These are phyloP conservation scores for Acmispon strigosus DNA, from an alignment of 306 rosid genomes.

Conservation along the genomic window DNA sequence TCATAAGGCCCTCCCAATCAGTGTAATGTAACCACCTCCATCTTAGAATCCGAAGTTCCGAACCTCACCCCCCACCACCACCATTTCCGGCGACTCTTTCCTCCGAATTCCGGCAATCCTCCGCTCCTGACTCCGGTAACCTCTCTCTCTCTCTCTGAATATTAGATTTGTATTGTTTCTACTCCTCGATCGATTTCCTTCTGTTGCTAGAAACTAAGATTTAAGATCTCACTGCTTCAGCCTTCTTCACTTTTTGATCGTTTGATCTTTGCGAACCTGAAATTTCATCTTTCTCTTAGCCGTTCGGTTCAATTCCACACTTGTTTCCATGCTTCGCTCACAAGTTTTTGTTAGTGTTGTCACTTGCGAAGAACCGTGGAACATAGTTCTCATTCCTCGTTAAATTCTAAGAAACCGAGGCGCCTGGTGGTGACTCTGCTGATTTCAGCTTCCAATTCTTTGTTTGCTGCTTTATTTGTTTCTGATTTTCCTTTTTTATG, in stretches of 20 bases:
- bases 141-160: not conserved
- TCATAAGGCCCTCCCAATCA: not conserved
- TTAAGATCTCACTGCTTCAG: constrained; percentile 10
- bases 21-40: not conserved
- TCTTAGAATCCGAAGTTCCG: not conserved
- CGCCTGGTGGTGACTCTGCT: not conserved
- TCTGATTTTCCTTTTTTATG: not conserved
- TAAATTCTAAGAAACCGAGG: not conserved
- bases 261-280: not conserved
- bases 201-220: not conserved
- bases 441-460: not conserved
- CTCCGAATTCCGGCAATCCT: not conserved
- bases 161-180: not conserved
- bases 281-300: not conserved
- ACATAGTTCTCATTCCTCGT: not conserved
- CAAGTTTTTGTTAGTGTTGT: not conserved
- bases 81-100: not conserved
- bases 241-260: not conserved
- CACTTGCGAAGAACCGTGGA: not conserved
- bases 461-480: not conserved
- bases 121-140: not conserved
- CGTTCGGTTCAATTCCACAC: not conserved
- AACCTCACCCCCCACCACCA: not conserved
- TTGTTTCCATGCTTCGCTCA: not conserved
- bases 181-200: not conserved